Evolutionary conservation across 768 basidiomycete genomes (phyloP).

Genomic region (Hypholoma fasciculare): DNA sequence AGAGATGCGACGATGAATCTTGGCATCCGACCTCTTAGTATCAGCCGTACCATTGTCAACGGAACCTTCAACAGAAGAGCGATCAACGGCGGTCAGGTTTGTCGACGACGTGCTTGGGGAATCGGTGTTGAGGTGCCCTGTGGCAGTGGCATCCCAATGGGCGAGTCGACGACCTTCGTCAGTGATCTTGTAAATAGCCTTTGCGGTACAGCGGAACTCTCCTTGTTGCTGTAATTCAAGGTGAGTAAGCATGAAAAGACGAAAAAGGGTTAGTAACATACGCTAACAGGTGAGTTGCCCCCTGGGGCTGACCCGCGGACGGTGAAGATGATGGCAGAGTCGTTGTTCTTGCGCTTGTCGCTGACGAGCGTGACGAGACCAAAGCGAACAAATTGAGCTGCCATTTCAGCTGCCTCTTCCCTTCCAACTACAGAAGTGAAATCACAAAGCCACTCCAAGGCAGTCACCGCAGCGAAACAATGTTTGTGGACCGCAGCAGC

Average conservation of each 20-base stretch:
- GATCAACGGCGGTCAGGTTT: conserved; percentile 54
- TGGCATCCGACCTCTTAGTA: conserved; percentile 39
- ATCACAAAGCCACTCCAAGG: conserved; percentile 96
- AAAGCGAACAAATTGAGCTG: conserved; percentile 96
- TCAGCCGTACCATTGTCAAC: conserved; percentile 27
- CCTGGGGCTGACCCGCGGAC: conserved; percentile 80
- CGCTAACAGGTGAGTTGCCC: conserved; percentile 73
- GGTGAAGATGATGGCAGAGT: conserved; percentile 91
- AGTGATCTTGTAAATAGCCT: conserved; percentile 93
- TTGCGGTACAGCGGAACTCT: conserved; percentile 95
- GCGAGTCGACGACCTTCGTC: conserved; percentile 87
- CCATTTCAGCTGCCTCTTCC: conserved; percentile 97
- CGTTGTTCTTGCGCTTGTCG: conserved; percentile 89
- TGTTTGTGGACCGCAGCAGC: conserved; percentile 53
- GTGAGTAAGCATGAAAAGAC: conserved; percentile 10
- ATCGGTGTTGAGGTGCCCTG: conserved; percentile 37
- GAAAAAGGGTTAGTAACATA: conserved; percentile 35
- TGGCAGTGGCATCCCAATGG: conserved; percentile 67
- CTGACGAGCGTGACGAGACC: conserved; percentile 87
- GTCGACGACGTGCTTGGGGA: conserved; percentile 70
- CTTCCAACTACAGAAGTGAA: conserved; percentile 94
- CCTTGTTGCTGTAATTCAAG: conserved; percentile 69
- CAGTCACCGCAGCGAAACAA: conserved; percentile 85
- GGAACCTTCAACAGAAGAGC: conserved; percentile 61
- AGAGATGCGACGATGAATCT: conserved; percentile 78